Evolutionary conservation across 78 protist genomes (phyloP).

Genomic region (Dictyostelium firmibasis): DNA sequence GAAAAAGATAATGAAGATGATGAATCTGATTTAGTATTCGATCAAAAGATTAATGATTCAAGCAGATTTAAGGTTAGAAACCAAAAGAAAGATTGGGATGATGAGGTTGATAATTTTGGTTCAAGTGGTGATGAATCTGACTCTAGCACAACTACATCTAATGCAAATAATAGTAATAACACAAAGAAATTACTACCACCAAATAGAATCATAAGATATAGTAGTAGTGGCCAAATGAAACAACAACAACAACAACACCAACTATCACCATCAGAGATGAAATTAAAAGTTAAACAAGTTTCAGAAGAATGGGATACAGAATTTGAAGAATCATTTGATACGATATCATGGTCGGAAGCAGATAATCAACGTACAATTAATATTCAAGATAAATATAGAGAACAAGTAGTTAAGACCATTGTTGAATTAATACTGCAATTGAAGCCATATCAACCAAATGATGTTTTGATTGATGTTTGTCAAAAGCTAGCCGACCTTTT

Average conservation of each 20-base stretch:
- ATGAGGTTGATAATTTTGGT: conserved; percentile 39
- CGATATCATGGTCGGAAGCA: conserved; percentile 16
- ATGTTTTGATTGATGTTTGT: not conserved
- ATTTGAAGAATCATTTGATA: conserved; percentile 63
- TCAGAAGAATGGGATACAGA: conserved; percentile 69
- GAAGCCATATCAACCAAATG: conserved; percentile 5
- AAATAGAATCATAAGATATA: not conserved
- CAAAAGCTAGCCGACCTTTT: conserved; percentile 30
- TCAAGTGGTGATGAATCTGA: not conserved
- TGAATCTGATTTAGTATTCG: not conserved
- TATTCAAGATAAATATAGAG: conserved; percentile 66
- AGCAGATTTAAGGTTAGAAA: conserved; percentile 11
- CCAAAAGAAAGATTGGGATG: conserved; percentile 5
- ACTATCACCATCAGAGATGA: not conserved
- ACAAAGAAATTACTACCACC: not conserved
- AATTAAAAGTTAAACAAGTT: not conserved
- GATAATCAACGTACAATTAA: conserved; percentile 48
- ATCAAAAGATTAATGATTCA: not conserved
- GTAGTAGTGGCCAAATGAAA: not conserved
- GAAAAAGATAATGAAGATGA: conserved; percentile 23
- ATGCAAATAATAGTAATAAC: not conserved
- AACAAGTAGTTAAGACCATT: conserved; percentile 57
- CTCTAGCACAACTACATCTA: not conserved
- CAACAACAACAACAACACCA: not conserved
- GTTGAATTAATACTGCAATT: conserved; percentile 32